phyloP scores from a whole-genome alignment of 345 rosid genomes.

The Balakata baccata region DNA sequence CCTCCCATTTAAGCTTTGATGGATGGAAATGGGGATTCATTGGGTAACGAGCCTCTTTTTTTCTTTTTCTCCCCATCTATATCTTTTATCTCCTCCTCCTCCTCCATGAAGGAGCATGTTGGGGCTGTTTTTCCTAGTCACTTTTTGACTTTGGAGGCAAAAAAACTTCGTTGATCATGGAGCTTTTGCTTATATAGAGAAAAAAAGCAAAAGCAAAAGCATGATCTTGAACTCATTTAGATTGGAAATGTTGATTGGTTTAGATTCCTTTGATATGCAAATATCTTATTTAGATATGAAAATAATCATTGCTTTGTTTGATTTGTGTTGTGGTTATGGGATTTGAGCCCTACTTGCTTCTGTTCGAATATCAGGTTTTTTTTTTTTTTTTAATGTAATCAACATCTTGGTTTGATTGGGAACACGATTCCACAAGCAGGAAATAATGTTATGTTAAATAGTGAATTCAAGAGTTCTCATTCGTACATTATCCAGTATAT shows the following conservation, averaged over 20 bases:
- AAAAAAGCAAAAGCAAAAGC: slow-evolving; percentile 22
- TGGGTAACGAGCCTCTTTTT: slow-evolving; percentile 36
- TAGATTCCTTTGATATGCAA: slow-evolving; percentile 17
- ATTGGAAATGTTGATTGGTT: neutral
- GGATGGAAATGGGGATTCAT: slow-evolving; percentile 22
- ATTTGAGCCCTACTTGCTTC: slow-evolving; percentile 24
- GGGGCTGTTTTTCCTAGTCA: slow-evolving; percentile 33
- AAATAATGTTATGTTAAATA: no score
- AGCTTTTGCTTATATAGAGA: slow-evolving; percentile 27
- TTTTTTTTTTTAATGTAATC: neutral
- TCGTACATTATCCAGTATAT: neutral
- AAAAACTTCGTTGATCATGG: slow-evolving; percentile 35
- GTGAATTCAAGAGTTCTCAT: neutral
- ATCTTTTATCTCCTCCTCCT: slow-evolving; percentile 7
- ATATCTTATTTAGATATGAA: slow-evolving; percentile 15
- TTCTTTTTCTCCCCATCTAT: neutral
- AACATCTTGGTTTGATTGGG: neutral
- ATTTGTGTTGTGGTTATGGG: slow-evolving; percentile 24
- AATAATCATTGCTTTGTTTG: slow-evolving; percentile 25
- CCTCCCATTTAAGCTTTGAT: neutral
- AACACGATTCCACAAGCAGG: neutral
- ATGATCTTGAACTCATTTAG: slow-evolving; percentile 26
- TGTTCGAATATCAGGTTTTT: neutral
- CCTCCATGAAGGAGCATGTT: slow-evolving; percentile 30
- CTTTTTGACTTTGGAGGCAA: slow-evolving; percentile 51